Conservation (phyloP, 2,329 filamentous ascomycete species). For the Paraphoma sp. region DNA sequence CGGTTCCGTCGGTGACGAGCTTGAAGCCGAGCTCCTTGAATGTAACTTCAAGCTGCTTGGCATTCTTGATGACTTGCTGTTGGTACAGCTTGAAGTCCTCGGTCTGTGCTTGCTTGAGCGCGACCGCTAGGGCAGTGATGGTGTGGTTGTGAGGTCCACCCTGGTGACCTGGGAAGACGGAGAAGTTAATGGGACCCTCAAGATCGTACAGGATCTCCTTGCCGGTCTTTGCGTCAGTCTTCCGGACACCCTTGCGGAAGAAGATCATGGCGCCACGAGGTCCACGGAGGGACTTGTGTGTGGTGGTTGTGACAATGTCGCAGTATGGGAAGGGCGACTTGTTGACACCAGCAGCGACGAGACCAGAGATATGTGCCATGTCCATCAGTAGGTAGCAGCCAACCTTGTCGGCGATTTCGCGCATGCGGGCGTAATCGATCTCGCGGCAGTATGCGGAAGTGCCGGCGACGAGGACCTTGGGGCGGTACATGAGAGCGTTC, state of each 20-base stretch:
- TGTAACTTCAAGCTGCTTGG: constrained; percentile 84
- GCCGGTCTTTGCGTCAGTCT: constrained; percentile 82
- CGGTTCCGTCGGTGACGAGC: constrained; percentile 91
- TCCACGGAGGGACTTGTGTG: constrained; percentile 95
- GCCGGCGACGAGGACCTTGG: constrained; percentile 93
- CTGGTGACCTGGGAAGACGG: constrained; percentile 97
- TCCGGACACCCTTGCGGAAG: constrained; percentile 90
- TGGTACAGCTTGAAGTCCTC: constrained; percentile 94
- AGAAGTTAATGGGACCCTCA: constrained; percentile 91
- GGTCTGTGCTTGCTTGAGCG: constrained; percentile 89
- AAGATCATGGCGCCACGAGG: constrained; percentile 98
- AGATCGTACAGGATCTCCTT: constrained; percentile 88
- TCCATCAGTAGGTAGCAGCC: constrained; percentile 93
- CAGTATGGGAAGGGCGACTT: constrained; percentile 87
- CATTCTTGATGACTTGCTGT: constrained; percentile 85
- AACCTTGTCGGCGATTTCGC: constrained; percentile 86
- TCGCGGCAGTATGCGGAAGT: constrained; percentile 95
- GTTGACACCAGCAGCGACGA: constrained; percentile 90
- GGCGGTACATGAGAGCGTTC: constrained; percentile 85
- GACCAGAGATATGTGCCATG: constrained; percentile 96
- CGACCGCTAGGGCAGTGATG: constrained; percentile 92
- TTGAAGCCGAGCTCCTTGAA: constrained; percentile 73
- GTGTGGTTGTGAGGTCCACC: constrained; percentile 99
- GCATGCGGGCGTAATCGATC: constrained; percentile 94
- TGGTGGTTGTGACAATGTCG: constrained; percentile 97